Percentiles rank a stretch among this genome's conserved stretches.
These are phyloP conservation scores for Chaetomiaceae sp. DNA, from an alignment of 2,329 filamentous ascomycete genomes.

Conservation along the genomic window DNA sequence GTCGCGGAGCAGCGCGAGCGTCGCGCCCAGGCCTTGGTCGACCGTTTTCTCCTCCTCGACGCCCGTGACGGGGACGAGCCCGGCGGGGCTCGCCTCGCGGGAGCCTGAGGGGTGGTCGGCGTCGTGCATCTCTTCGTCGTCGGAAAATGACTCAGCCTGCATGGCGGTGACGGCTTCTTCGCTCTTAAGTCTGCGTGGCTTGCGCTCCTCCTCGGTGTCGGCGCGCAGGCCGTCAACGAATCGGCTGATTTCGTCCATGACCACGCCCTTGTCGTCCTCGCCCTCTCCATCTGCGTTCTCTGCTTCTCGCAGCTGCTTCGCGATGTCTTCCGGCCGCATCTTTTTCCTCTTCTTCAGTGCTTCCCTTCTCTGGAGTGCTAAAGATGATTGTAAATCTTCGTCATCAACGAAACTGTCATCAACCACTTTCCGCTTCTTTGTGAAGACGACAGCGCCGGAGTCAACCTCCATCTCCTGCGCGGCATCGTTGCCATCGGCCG, in stretches of 20 bases:
- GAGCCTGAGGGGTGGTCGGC: constrained; percentile 43
- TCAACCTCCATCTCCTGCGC: constrained; percentile 72
- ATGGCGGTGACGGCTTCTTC: constrained; percentile 39
- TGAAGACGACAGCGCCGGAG: constrained; percentile 37
- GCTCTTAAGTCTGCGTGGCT: constrained; percentile 43
- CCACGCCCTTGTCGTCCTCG: constrained; percentile 50
- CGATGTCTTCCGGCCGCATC: constrained; percentile 78
- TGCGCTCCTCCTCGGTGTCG: constrained; percentile 49
- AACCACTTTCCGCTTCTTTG: constrained; percentile 59
- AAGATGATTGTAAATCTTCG: constrained; percentile 80
- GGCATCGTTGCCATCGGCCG: constrained; percentile 27
- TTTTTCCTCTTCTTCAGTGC: constrained; percentile 91
- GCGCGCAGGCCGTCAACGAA: constrained; percentile 84
- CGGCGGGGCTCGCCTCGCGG: constrained; percentile 25
- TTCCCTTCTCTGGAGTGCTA: constrained; percentile 74
- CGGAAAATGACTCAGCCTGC: constrained; percentile 36
- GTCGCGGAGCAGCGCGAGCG: constrained; percentile 75
- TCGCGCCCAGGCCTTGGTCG: constrained; percentile 70
- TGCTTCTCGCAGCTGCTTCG: constrained; percentile 66
- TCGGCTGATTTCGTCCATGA: constrained; percentile 94
- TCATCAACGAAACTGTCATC: constrained; percentile 76
- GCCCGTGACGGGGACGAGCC: constrained; percentile 59
- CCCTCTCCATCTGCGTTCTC: constrained; percentile 40
- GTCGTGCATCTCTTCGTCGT: constrained; percentile 44
- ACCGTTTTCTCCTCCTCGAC: constrained; percentile 82